These are phyloP conservation scores for Scutellaria minor DNA, from an alignment of 257 asterid genomes.

Conservation along the genomic window DNA sequence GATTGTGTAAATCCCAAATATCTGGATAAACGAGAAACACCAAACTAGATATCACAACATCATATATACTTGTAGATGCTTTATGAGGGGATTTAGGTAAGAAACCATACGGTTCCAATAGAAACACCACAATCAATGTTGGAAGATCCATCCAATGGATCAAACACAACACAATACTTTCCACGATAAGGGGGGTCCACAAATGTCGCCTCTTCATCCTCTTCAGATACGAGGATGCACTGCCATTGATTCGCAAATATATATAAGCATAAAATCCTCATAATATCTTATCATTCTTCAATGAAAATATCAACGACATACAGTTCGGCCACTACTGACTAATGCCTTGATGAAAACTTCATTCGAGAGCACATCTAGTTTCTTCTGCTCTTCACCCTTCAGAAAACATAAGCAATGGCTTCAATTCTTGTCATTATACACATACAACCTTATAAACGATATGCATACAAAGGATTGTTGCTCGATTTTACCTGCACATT, in stretches of 20 bases:
- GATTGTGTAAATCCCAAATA: constrained; percentile 82
- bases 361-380: constrained; percentile 91
- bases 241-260: constrained; percentile 44
- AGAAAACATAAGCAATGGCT: constrained; percentile 19
- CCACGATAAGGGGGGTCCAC: constrained; percentile 84
- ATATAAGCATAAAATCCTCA: not conserved
- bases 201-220: constrained; percentile 88
- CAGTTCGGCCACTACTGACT: constrained; percentile 96
- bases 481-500: constrained; percentile 80
- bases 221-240: constrained; percentile 97
- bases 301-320: constrained; percentile 40
- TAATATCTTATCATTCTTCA: not conserved
- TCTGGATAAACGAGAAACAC: constrained; percentile 51
- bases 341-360: constrained; percentile 92
- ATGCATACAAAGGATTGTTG: not conserved
- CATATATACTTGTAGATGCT: not conserved
- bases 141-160: constrained; percentile 98
- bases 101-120: constrained; percentile 78
- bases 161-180: constrained; percentile 95
- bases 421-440: constrained; percentile 5
- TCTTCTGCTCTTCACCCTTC: constrained; percentile 98
- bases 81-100: constrained; percentile 15
- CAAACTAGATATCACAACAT: not conserved
- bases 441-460: not conserved
- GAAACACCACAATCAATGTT: constrained; percentile 98